These are phyloP conservation scores for Ceraceosorus guamensis DNA, from an alignment of 1,284 basidiomycete genomes.

Conservation along the genomic window DNA sequence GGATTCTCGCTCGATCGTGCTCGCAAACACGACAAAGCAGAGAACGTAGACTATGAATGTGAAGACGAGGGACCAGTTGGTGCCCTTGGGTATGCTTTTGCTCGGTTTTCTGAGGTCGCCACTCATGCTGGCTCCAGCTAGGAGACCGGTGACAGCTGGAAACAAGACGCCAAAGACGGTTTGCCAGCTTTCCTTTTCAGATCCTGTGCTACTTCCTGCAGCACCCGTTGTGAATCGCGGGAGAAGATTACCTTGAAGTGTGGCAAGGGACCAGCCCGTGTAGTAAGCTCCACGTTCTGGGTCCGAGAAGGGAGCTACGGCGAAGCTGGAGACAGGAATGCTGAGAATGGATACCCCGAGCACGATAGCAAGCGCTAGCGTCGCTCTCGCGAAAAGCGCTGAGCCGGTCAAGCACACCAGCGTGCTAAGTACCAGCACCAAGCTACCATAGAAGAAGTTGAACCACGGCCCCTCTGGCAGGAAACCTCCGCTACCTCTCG, in stretches of 20 bases:
- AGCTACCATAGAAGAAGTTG: slow-evolving; percentile 39
- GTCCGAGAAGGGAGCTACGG: slow-evolving; percentile 39
- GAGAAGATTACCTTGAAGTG: slow-evolving; percentile 36
- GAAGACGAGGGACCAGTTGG: slow-evolving; percentile 44
- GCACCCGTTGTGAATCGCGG: slow-evolving; percentile 44
- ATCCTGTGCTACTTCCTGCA: slow-evolving; percentile 35
- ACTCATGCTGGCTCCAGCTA: slow-evolving; percentile 46
- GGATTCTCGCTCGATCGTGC: slow-evolving; percentile 40
- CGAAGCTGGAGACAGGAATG: slow-evolving; percentile 39
- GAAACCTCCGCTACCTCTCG: slow-evolving; percentile 22
- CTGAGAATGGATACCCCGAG: slow-evolving; percentile 36
- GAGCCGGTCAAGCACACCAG: slow-evolving; percentile 45
- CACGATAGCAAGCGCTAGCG: slow-evolving; percentile 37
- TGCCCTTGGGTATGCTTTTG: slow-evolving; percentile 48
- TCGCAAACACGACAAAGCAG: slow-evolving; percentile 40
- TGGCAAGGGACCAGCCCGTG: slow-evolving; percentile 39
- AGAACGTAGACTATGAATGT: slow-evolving; percentile 41
- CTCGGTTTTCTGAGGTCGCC: slow-evolving; percentile 47
- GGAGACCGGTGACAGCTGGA: slow-evolving; percentile 44
- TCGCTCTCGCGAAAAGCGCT: slow-evolving; percentile 40
- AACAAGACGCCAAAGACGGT: slow-evolving; percentile 47
- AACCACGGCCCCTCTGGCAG: slow-evolving; percentile 45
- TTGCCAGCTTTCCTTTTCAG: slow-evolving; percentile 35
- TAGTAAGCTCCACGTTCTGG: slow-evolving; percentile 42
- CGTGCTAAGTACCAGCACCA: slow-evolving; percentile 36